These are phyloP conservation scores for Pythium monospermum DNA, from an alignment of 352 stramenopile genomes.

Conservation along the genomic window DNA sequence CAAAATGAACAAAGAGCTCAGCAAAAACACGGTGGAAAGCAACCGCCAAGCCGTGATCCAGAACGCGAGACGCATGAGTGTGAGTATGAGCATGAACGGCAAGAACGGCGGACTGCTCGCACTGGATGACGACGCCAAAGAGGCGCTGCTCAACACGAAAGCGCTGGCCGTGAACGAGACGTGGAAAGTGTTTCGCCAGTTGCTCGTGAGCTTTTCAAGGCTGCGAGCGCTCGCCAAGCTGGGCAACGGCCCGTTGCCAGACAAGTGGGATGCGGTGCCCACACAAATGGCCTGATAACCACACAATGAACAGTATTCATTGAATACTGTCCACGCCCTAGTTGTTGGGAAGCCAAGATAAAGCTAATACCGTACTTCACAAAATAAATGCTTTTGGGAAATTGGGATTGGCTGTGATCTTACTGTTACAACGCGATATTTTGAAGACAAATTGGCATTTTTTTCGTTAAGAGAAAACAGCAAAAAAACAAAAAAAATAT, in stretches of 20 bases:
- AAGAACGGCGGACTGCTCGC: slow-evolving; percentile 6
- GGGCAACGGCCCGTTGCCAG: slow-evolving; percentile 51
- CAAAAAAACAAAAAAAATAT: too few relatives aligned
- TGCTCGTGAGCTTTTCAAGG: slow-evolving; percentile 56
- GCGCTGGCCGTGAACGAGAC: slow-evolving; percentile 48
- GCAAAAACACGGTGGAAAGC: background rate
- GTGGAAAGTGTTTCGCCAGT: slow-evolving; percentile 72
- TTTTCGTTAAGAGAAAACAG: too few relatives aligned
- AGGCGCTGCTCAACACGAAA: slow-evolving; percentile 21
- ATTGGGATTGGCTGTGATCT: too few relatives aligned
- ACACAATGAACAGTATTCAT: too few relatives aligned
- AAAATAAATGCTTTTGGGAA: too few relatives aligned
- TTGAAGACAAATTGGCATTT: too few relatives aligned
- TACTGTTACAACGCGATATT: too few relatives aligned
- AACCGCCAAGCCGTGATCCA: slow-evolving; percentile 4
- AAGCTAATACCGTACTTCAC: too few relatives aligned
- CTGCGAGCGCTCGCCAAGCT: slow-evolving; percentile 43
- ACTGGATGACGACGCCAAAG: slow-evolving; percentile 32
- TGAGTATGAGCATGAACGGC: slow-evolving; percentile 13
- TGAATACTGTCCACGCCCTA: too few relatives aligned
- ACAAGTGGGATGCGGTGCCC: slow-evolving; percentile 60
- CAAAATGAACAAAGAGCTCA: slow-evolving; percentile 31
- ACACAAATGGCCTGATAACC: too few relatives aligned
- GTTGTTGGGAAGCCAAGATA: too few relatives aligned
- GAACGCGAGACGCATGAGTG: slow-evolving; percentile 19